These are phyloP conservation scores for sorghum (Sorghum bicolor) DNA, from an alignment of 176 grass and related monocot species.

Conservation along the genomic window Sorghum_bicolor_NCBIv3 NC_012879.2:8423501-8424000, in stretches of 20 bases:
- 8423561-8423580: constrained; percentile 66
- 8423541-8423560: constrained; percentile 66
- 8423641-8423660: constrained; percentile 56
- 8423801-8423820: constrained; percentile 46
- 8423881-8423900: constrained; percentile 69
- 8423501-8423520: constrained; percentile 2
- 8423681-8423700: neutral
- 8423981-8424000: constrained; percentile 60
- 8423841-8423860: constrained; percentile 57
- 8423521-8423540: constrained; percentile 58
- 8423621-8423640: constrained; percentile 53
- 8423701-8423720: constrained; percentile 5
- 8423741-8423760: neutral
- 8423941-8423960: constrained; percentile 63
- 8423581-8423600: constrained; percentile 60
- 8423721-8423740: neutral
- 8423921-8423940: constrained; percentile 78
- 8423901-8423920: constrained; percentile 86
- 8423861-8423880: constrained; percentile 71
- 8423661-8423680: neutral
- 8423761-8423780: neutral
- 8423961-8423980: constrained; percentile 68
- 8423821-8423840: constrained; percentile 66
- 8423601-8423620: constrained; percentile 64
- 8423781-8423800: constrained; percentile 21